Base-by-base conservation (phyloP, 2,329 filamentous ascomycete species). In the Whalleya microplaca region DNA sequence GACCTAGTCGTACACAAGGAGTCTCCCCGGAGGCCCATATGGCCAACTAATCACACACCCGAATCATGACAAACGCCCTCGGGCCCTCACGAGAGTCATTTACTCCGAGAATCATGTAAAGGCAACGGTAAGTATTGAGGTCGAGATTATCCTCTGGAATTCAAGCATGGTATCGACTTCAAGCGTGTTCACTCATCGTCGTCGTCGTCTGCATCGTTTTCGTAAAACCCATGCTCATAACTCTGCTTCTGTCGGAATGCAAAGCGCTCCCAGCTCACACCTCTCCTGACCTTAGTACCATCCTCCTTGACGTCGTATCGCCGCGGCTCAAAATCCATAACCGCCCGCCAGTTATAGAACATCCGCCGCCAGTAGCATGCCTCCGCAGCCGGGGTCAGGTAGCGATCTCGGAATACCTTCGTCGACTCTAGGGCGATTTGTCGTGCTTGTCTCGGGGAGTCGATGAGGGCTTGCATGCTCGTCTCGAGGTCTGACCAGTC, bases 321-420 rank as follows among this genome's bases (percentile, higher is more conserved):
- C 27, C 53, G 53, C 21, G 63, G 63, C 46, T 65, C 58, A 14
- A 65, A 63, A 50, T 62, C 59, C 63, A 64, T 64, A n/a, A 64
- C 63, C 41, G 55, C 50, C 9, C 55, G 62, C 63, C 63, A 64
- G 42, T 49, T 56, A 4, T 21, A 50, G 20, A 66, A 59, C 60
- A 64, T 60, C 32, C 56, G 58, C 10, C 81, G 73, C 81, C 81
- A 84, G 59, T 84, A 84, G 58, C 80, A 84, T 2, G 78, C 77
- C 66, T 83, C 79, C 1, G 81, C 80, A 4, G 80, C 79, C 1
- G 80, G 79, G 0, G 80, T 83, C 19, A 84, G 69, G 63, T 84
- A 84, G 6, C 78, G 71, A 61, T 84, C 80, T 2, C 80, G 74
- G 62, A 83, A 83, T 16, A 74, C 76, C 42, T 65, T 65, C 5